A percentile compares a stretch with the other conserved stretches of the same genome.
These are phyloP conservation scores for Globisporangium ultimum DNA, from an alignment of 352 stramenopile species.

Conservation along the genomic window DNA sequence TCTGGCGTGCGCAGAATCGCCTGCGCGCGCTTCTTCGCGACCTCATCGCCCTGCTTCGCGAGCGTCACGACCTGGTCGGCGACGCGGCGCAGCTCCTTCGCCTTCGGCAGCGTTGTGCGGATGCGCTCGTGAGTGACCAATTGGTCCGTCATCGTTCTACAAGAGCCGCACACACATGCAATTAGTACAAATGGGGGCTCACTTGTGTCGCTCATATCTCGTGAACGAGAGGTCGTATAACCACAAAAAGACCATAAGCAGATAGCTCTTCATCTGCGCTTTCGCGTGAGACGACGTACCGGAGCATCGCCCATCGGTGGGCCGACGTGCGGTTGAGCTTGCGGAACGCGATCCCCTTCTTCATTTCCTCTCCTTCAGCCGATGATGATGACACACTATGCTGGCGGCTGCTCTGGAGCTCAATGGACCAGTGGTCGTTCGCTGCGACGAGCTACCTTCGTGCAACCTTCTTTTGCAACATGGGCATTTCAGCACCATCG, in stretches of 20 bases:
- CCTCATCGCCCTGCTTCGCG: constrained; percentile 90
- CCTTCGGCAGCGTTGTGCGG: constrained; percentile 95
- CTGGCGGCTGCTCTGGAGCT: background rate
- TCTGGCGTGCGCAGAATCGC: constrained; percentile 87
- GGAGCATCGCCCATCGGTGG: constrained; percentile 96
- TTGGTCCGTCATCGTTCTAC: constrained; percentile 94
- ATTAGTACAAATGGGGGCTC: background rate
- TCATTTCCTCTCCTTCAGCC: constrained; percentile 41
- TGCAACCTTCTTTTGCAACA: constrained; percentile 12
- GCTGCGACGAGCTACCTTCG: constrained; percentile 20
- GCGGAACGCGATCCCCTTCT: constrained; percentile 81
- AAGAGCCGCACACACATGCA: constrained; percentile 1
- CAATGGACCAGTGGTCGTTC: constrained; percentile 13
- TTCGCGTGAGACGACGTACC: constrained; percentile 37
- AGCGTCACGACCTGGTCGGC: constrained; percentile 95
- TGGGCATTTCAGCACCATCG: constrained; percentile 12
- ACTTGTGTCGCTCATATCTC: background rate
- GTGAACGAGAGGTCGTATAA: background rate
- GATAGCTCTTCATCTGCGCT: background rate
- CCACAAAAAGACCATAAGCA: constrained; percentile 1
- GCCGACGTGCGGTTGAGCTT: constrained; percentile 91
- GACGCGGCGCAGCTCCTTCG: constrained; percentile 93
- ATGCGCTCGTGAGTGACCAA: constrained; percentile 98
- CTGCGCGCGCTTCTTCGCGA: constrained; percentile 79
- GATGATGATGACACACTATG: constrained; percentile 4